Evolutionary conservation across 768 basidiomycete genomes (phyloP).

Genomic region (Pholiota molesta): DNA sequence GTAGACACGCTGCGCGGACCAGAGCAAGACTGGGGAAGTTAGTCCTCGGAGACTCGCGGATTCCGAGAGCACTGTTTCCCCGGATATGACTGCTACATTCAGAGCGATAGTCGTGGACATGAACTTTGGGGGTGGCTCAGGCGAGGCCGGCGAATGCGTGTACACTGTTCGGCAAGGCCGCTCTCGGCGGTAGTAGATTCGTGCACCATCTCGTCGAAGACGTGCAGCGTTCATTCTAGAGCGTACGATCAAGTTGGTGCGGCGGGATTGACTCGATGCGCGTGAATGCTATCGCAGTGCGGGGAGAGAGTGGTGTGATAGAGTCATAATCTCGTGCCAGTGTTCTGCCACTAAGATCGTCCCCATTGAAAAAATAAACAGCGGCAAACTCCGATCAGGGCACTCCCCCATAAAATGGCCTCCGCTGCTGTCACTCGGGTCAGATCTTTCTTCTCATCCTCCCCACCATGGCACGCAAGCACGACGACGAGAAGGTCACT

Average conservation of each 20-base stretch:
- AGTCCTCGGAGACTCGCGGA: background rate
- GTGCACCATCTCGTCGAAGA: no score
- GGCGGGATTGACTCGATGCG: no score
- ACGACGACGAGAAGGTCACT: constrained; percentile 32
- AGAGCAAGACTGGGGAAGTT: background rate
- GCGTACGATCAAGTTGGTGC: background rate
- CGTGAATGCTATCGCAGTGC: no score
- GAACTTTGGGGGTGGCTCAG: no score
- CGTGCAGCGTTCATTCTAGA: background rate
- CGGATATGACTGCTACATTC: no score
- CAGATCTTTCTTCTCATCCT: constrained; percentile 13
- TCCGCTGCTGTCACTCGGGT: constrained; percentile 12
- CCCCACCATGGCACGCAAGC: constrained; percentile 36
- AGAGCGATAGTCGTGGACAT: no score
- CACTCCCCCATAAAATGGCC: constrained; percentile 31
- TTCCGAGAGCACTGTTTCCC: background rate
- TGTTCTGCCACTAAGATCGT: constrained; percentile 15
- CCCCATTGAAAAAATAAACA: constrained; percentile 23
- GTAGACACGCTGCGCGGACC: background rate
- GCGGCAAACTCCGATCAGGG: constrained; percentile 28
- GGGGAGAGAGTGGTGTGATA: background rate
- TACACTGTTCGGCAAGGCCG: no score
- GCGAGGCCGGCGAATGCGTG: no score
- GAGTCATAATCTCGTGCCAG: constrained; percentile 15
- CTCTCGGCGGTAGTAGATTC: background rate